Evolutionary conservation across 2,329 filamentous ascomycete genomes (phyloP), one percentile per base, ranked within the genome.

Genomic region (Monosporascus sp.): DNA sequence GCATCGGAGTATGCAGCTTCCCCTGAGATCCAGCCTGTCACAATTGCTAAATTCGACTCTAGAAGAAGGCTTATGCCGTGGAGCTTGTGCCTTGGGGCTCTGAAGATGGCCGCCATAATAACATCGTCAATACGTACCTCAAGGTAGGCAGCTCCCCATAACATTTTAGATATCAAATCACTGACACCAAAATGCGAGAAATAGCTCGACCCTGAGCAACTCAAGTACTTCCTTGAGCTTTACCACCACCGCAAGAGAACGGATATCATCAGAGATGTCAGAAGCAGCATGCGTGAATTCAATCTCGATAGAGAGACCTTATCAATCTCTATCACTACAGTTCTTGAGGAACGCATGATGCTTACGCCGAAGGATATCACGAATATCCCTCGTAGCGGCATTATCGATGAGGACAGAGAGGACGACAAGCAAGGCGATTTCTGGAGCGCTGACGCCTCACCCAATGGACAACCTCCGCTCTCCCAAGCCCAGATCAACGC

Each of bases 161-260:
- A 25, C 27, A 17, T 31, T 46, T 46, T 27, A 8, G 15, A 25
- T 44, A 25, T 11, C 14, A 15, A 6, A 15, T 3, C 22, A 20
- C 17, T 44, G 14, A 44, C 41, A 15, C 3, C 41, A 9, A 22
- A 44, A 20, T 17, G 6, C 20, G 18, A 22, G 14, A 20, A 11
- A 18, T 44, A 46, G 65, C 69, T 82, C 7, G 68, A 71, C 5
- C 80, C 80, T 0, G 64, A 70, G 11, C 70, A 78, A 51, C 69
- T 83, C n/a, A 71, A 79, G 56, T 67, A 75, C 54, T 72, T 80
- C 52, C 70, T 81, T 44, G 70, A 74, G 27, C 71, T 74, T 50
- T 72, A 72, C 18, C 74, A 75, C 60, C 71, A 68, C 50, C 78
- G 75, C 44, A 73, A 74, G 22, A 75, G 73, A 47, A 66, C 65